These are phyloP conservation scores for Jackrogersella minutella DNA, from an alignment of 495 filamentous ascomycete genomes.

Conservation along the genomic window DNA sequence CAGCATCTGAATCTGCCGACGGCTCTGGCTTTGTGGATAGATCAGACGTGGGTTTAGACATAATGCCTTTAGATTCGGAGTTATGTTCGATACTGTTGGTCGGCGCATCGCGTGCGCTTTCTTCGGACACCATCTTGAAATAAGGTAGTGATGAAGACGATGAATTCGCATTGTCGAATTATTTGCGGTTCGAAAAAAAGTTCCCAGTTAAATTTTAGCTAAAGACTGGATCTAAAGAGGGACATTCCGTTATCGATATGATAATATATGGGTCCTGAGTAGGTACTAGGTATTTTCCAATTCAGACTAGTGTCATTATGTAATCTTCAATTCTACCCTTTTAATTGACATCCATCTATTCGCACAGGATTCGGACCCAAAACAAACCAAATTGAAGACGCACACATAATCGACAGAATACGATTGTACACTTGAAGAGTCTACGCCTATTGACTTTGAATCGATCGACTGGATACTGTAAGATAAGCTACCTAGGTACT, in stretches of 20 bases:
- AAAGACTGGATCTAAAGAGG: not conserved
- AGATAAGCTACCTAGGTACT: no score
- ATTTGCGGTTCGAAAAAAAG: constrained; percentile 6
- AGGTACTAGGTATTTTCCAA: no score
- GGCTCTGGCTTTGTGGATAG: constrained; percentile 9
- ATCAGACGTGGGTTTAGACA: not conserved
- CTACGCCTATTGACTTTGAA: no score
- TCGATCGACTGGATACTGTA: no score
- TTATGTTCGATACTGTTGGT: not conserved
- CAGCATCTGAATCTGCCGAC: constrained; percentile 15
- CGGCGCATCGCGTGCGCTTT: constrained; percentile 9
- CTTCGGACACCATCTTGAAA: constrained; percentile 32
- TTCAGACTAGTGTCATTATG: no score
- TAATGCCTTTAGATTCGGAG: not conserved
- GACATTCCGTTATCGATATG: constrained; percentile 26
- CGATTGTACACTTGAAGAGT: no score
- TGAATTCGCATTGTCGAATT: constrained; percentile 30
- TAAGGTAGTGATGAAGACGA: no score
- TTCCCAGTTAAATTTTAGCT: not conserved
- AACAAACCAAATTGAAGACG: no score
- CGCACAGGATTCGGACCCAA: no score
- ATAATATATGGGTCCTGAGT: not conserved
- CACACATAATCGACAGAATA: no score
- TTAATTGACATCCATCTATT: no score
- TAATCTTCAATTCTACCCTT: no score